Percentiles rank a stretch among this genome's conserved stretches.
Evolutionary conservation across 768 basidiomycete genomes (phyloP).

Genomic region (Hysterangium stoloniferum): DNA sequence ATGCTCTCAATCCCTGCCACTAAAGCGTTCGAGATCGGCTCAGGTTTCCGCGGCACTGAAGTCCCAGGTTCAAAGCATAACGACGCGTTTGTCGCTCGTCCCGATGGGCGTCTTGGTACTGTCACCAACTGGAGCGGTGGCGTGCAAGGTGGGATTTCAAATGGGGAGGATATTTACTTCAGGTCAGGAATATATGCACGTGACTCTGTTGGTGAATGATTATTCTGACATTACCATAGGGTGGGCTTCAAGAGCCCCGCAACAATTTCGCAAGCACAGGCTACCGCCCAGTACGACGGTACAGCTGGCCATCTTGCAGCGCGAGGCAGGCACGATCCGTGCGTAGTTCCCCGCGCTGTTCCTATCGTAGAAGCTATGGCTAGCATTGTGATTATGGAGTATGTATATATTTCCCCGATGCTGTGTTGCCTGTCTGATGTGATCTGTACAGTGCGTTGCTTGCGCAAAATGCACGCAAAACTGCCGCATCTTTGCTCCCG

Average conservation of each 20-base stretch:
- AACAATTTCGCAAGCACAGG: constrained; percentile 88
- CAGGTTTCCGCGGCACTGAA: constrained; percentile 91
- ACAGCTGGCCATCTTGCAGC: constrained; percentile 83
- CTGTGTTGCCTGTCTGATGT: constrained; percentile 8
- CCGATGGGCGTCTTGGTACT: constrained; percentile 72
- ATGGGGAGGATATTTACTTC: constrained; percentile 97
- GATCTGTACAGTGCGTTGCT: constrained; percentile 49
- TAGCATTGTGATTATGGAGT: constrained; percentile 89
- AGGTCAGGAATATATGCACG: constrained; percentile 36
- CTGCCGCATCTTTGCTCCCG: constrained; percentile 72
- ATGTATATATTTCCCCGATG: constrained; percentile 13
- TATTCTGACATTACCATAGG: constrained; percentile 30
- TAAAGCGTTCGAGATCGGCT: constrained; percentile 96
- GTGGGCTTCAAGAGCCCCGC: constrained; percentile 98
- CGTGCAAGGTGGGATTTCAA: constrained; percentile 95
- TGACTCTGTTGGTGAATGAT: background rate
- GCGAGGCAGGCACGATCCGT: constrained; percentile 92
- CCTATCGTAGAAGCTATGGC: constrained; percentile 99
- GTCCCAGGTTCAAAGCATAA: constrained; percentile 92
- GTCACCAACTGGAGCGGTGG: constrained; percentile 95
- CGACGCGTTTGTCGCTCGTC: constrained; percentile 66
- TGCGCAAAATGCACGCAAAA: constrained; percentile 77
- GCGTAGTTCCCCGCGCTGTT: constrained; percentile 93
- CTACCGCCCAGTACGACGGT: constrained; percentile 90
- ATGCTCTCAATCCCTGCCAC: constrained; percentile 99